Percentiles rank a stretch among this genome's conserved stretches.
These are phyloP conservation scores for Dendrobium catenatum DNA, from an alignment of 106 monocot species.

Conservation along the genomic window DNA sequence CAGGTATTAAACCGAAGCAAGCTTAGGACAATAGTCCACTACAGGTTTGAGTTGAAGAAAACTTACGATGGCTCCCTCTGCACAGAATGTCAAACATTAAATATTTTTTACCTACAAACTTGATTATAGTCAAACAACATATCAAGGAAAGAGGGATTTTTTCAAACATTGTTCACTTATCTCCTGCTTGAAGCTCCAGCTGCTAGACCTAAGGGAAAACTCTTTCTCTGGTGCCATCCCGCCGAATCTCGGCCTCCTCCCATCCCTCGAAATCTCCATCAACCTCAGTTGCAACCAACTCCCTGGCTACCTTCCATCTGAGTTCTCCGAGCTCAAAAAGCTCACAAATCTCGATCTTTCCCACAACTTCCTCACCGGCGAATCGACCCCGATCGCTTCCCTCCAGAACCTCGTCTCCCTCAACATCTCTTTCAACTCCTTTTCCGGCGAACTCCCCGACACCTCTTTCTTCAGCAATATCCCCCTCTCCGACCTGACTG, in stretches of 20 bases:
- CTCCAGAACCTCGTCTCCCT: conserved; percentile 73
- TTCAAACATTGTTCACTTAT: conserved; percentile 11
- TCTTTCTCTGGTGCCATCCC: conserved; percentile 65
- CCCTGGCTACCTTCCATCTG: conserved; percentile 45
- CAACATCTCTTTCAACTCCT: conserved; percentile 81
- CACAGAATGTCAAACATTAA: too few relatives aligned
- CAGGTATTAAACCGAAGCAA: too few relatives aligned
- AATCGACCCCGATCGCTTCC: conserved; percentile 29
- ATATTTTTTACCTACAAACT: too few relatives aligned
- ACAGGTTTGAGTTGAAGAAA: too few relatives aligned
- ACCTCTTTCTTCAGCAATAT: conserved; percentile 73
- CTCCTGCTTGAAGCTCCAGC: conserved; percentile 63
- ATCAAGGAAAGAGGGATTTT: too few relatives aligned
- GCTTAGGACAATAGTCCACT: too few relatives aligned
- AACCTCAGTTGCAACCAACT: conserved; percentile 85
- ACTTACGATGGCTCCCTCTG: too few relatives aligned
- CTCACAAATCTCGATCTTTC: conserved; percentile 76
- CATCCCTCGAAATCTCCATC: conserved; percentile 75
- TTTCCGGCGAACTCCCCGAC: conserved; percentile 77
- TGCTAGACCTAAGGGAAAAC: conserved; percentile 73
- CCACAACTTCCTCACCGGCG: conserved; percentile 64
- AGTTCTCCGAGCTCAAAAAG: conserved; percentile 50
- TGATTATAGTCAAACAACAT: too few relatives aligned
- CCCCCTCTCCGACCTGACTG: conserved; percentile 50
- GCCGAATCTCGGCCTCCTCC: conserved; percentile 51